Conservation (phyloP, 2,329 filamentous ascomycete genomes). For the Colletotrichum lentis region DNA sequence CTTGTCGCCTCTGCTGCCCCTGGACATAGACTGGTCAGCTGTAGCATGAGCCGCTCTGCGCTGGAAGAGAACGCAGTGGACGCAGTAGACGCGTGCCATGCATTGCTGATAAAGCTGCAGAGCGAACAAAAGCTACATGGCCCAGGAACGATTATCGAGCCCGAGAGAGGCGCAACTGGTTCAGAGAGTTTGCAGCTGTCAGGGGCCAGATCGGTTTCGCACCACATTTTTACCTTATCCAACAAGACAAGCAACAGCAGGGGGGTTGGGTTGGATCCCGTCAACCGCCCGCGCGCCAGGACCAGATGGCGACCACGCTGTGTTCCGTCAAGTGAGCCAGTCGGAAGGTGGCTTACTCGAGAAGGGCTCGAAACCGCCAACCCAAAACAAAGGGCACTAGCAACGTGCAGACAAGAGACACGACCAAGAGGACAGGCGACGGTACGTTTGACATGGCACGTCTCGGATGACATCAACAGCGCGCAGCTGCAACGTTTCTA, state of each 20-base stretch:
- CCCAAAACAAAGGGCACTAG: slow-evolving; percentile 25
- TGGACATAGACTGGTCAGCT: slow-evolving; percentile 26
- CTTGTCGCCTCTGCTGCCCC: slow-evolving; percentile 9
- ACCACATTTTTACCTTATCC: slow-evolving; percentile 9
- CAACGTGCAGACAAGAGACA: slow-evolving; percentile 15
- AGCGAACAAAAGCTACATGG: slow-evolving; percentile 8
- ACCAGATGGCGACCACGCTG: slow-evolving; percentile 26
- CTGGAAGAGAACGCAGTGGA: slow-evolving; percentile 19
- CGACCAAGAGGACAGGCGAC: neutral
- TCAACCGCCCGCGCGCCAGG: slow-evolving; percentile 16
- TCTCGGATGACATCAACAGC: slow-evolving; percentile 16
- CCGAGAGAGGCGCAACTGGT: slow-evolving; percentile 9
- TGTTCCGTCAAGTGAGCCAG: slow-evolving; percentile 17
- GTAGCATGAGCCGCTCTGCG: slow-evolving; percentile 28
- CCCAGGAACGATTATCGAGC: slow-evolving; percentile 6
- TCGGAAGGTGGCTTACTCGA: slow-evolving; percentile 28
- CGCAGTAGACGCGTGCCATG: slow-evolving; percentile 2
- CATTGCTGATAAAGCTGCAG: slow-evolving; percentile 11
- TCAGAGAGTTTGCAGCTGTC: slow-evolving; percentile 27
- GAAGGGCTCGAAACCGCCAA: slow-evolving; percentile 18
- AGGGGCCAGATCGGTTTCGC: slow-evolving; percentile 21
- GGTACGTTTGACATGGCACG: slow-evolving; percentile 16
- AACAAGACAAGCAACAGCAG: slow-evolving; percentile 22
- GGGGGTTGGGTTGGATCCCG: slow-evolving; percentile 8
- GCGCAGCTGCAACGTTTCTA: slow-evolving; percentile 20